These are phyloP conservation scores for Rhodotorula graminis DNA, from an alignment of 768 basidiomycete genomes.

Conservation along the genomic window DNA sequence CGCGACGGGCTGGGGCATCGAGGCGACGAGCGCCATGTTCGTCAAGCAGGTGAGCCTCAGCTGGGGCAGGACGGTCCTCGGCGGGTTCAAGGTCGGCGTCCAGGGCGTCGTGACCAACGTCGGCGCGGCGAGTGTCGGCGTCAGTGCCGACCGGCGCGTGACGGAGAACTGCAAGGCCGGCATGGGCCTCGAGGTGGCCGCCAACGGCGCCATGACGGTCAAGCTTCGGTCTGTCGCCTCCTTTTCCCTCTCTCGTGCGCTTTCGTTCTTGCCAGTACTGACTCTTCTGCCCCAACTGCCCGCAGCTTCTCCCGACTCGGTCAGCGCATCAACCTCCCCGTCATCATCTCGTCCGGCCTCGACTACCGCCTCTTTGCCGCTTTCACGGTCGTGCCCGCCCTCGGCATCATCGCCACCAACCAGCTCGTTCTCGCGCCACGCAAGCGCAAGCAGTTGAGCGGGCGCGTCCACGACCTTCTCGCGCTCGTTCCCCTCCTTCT, in stretches of 20 bases:
- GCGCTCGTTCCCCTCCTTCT: no score
- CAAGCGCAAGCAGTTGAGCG: slow-evolving; percentile 42
- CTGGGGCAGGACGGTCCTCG: slow-evolving; percentile 43
- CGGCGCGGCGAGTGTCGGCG: slow-evolving; percentile 42
- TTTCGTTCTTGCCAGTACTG: no score
- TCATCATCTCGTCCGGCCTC: slow-evolving; percentile 45
- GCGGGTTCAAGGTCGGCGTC: slow-evolving; percentile 45
- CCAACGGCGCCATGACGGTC: slow-evolving; percentile 36
- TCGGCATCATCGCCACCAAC: slow-evolving; percentile 46
- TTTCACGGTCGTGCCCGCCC: slow-evolving; percentile 46
- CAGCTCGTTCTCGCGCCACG: slow-evolving; percentile 47
- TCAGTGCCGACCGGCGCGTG: slow-evolving; percentile 46
- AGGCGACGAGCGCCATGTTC: slow-evolving; percentile 36
- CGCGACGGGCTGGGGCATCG: slow-evolving; percentile 14
- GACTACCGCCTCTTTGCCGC: slow-evolving; percentile 44
- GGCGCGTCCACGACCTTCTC: slow-evolving; percentile 41
- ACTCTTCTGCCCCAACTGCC: no score
- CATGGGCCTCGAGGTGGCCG: slow-evolving; percentile 37
- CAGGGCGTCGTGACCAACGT: slow-evolving; percentile 42
- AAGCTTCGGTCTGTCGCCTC: slow-evolving; percentile 25
- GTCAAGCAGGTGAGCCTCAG: slow-evolving; percentile 40
- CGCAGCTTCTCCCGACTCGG: slow-evolving; percentile 48
- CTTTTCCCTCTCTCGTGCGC: no score
- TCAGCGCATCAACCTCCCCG: slow-evolving; percentile 43
- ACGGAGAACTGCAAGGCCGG: slow-evolving; percentile 45